These are phyloP conservation scores for Aphanomyces euteiches DNA, from an alignment of 352 stramenopile species.

Conservation along the genomic window DNA sequence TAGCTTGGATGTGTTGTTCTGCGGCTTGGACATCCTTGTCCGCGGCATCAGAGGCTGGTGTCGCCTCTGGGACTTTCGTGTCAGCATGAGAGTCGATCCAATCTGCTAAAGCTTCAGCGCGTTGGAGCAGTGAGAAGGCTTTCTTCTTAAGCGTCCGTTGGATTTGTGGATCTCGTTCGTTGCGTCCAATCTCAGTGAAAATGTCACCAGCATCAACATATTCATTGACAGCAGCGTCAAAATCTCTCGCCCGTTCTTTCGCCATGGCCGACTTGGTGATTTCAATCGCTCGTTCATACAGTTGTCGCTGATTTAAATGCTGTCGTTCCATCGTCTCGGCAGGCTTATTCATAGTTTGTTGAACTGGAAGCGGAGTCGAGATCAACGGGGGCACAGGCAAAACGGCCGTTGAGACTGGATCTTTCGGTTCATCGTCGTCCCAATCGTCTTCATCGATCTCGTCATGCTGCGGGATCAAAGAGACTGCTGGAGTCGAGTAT, in stretches of 20 bases:
- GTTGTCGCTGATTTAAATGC: neutral
- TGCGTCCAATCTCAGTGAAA: constrained; percentile 61
- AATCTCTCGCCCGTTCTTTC: constrained; percentile 55
- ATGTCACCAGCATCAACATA: constrained; percentile 67
- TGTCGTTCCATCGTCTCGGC: neutral
- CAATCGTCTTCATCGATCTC: constrained; percentile 30
- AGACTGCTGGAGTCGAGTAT: neutral
- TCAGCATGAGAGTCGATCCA: constrained; percentile 45
- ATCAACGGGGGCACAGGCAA: constrained; percentile 2
- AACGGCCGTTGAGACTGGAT: neutral
- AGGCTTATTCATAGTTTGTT: neutral
- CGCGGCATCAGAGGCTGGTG: constrained; percentile 41
- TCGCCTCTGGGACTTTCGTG: constrained; percentile 35
- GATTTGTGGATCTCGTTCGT: constrained; percentile 53
- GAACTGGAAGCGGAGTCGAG: neutral
- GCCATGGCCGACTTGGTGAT: constrained; percentile 67
- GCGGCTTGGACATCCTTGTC: constrained; percentile 45
- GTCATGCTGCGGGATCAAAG: constrained; percentile 4
- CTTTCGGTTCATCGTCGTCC: constrained; percentile 22
- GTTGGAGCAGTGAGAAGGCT: constrained; percentile 67
- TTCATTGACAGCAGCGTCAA: constrained; percentile 62
- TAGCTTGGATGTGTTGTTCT: constrained; percentile 60
- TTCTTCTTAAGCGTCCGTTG: constrained; percentile 80
- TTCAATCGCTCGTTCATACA: constrained; percentile 56
- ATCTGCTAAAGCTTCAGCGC: constrained; percentile 61